These are phyloP conservation scores for Phytophthora cajani DNA, from an alignment of 352 stramenopile genomes.

Conservation along the genomic window DNA sequence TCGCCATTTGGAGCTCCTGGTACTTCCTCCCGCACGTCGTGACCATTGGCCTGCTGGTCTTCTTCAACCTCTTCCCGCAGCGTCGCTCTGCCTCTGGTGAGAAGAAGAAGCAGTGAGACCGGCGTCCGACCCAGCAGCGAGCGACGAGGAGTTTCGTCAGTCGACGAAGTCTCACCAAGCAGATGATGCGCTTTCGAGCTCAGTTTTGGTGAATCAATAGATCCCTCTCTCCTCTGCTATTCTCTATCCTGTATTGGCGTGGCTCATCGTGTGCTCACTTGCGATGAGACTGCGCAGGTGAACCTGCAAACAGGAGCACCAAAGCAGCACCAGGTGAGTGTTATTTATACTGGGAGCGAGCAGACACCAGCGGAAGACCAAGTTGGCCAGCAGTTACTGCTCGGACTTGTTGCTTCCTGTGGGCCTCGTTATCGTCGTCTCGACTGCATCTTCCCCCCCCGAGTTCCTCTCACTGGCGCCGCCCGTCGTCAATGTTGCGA, in stretches of 20 bases:
- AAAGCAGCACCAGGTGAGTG: not conserved
- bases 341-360: slow-evolving; percentile 24
- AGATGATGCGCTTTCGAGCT: slow-evolving; percentile 9
- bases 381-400: slow-evolving; percentile 39
- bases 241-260: slow-evolving; percentile 8
- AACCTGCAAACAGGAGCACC: not conserved
- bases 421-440: slow-evolving; percentile 17
- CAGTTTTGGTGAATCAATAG: slow-evolving; percentile 38
- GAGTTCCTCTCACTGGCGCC: slow-evolving; percentile 16
- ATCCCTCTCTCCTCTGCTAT: slow-evolving; percentile 16
- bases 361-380: slow-evolving; percentile 2
- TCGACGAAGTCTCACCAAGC: slow-evolving; percentile 12
- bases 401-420: slow-evolving; percentile 17
- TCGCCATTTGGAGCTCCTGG: slow-evolving; percentile 82
- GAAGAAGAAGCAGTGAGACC: slow-evolving; percentile 61
- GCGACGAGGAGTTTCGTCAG: not conserved
- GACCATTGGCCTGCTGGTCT: slow-evolving; percentile 61
- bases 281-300: slow-evolving; percentile 21
- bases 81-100: slow-evolving; percentile 38
- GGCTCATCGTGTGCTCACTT: slow-evolving; percentile 7
- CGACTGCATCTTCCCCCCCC: slow-evolving; percentile 2
- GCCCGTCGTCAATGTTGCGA: slow-evolving; percentile 42
- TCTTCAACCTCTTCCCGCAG: slow-evolving; percentile 67
- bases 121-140: not conserved
- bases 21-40: slow-evolving; percentile 83